These are phyloP conservation scores for Claviceps spartinae DNA, from an alignment of 2,329 filamentous ascomycete species.

Conservation along the genomic window DNA sequence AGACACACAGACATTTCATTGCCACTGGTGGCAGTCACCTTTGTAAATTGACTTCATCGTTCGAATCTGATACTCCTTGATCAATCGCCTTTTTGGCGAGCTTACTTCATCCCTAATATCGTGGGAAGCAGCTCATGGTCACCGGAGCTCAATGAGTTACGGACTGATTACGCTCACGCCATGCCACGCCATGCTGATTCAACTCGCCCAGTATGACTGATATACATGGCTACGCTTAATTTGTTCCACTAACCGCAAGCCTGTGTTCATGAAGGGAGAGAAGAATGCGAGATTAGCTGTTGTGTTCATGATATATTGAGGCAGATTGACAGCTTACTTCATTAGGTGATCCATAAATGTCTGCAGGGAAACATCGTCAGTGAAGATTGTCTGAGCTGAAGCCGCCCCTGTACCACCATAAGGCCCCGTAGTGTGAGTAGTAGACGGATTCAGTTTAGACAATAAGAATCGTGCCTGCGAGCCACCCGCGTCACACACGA, in stretches of 20 bases:
- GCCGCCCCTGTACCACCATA: slow-evolving; percentile 79
- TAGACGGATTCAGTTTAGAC: slow-evolving; percentile 93
- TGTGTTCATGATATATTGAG: not conserved
- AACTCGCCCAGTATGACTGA: no score
- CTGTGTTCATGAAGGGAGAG: slow-evolving; percentile 17
- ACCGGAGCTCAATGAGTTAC: no score
- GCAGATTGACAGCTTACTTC: slow-evolving; percentile 52
- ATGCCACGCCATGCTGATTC: not conserved
- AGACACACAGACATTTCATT: no score
- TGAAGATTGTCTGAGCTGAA: slow-evolving; percentile 95
- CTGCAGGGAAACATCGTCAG: slow-evolving; percentile 92
- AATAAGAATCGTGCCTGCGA: slow-evolving; percentile 95
- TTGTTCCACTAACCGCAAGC: slow-evolving; percentile 51
- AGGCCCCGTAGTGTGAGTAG: slow-evolving; percentile 84
- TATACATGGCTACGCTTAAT: slow-evolving; percentile 22
- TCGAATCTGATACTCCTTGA: no score
- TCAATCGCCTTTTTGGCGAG: no score
- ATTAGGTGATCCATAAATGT: slow-evolving; percentile 99
- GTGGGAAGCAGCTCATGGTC: no score
- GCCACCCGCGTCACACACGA: slow-evolving; percentile 95
- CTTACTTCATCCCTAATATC: no score
- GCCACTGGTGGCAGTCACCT: no score
- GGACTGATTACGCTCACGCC: not conserved
- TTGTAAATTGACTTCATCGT: no score
- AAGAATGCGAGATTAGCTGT: slow-evolving; percentile 7